phyloP scores from a whole-genome alignment of 345 rosid genomes.

The Sisymbrium irio region DNA sequence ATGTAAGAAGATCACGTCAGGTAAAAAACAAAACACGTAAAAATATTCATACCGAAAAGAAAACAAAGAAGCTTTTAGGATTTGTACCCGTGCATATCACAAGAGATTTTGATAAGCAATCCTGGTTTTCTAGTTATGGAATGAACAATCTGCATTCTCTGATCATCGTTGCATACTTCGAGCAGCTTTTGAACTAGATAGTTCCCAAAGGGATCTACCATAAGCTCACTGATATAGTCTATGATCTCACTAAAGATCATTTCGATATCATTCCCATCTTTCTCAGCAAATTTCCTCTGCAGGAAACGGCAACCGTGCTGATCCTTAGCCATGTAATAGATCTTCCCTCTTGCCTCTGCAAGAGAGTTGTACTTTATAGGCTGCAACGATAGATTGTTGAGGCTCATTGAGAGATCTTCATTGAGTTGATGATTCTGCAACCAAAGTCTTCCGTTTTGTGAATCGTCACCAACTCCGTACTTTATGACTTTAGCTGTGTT shows the following conservation, averaged over 20 bases:
- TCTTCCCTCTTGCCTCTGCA: conserved; percentile 55
- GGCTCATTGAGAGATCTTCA: conserved; percentile 34
- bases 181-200: conserved; percentile 75
- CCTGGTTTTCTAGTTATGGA: conserved; percentile 56
- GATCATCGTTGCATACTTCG: conserved; percentile 72
- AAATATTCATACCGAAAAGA: background rate
- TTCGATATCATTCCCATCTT: conserved; percentile 51
- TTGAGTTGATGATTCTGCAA: conserved; percentile 43
- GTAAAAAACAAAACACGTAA: background rate
- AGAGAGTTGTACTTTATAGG: conserved; percentile 47
- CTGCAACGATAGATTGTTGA: conserved; percentile 44
- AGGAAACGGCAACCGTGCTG: conserved; percentile 77
- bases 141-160: conserved; percentile 55
- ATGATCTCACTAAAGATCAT: conserved; percentile 64
- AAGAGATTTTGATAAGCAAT: conserved; percentile 62
- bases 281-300: conserved; percentile 66
- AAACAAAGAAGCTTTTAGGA: background rate
- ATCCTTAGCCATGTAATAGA: conserved; percentile 66
- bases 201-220: conserved; percentile 78
- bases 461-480: conserved; percentile 47
- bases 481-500: conserved; percentile 49
- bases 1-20: background rate
- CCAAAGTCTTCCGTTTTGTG: conserved; percentile 40
- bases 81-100: conserved; percentile 76
- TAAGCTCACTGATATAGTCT: conserved; percentile 62